Evolutionary conservation across 306 rosid species (phyloP).

Genomic region (Luffa acutangula): DNA sequence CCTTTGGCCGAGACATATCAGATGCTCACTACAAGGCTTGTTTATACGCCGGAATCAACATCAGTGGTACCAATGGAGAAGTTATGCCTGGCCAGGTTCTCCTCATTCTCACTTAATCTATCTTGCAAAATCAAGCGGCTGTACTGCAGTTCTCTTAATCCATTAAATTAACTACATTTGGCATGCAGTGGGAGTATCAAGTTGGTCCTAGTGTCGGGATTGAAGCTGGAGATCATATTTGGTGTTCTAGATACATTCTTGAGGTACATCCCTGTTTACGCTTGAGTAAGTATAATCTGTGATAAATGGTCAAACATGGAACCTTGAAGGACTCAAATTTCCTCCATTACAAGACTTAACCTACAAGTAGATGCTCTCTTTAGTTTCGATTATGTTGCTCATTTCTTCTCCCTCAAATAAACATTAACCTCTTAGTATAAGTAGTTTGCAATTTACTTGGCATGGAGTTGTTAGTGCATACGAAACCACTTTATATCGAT

Average conservation of each 20-base stretch:
- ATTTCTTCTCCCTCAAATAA: not conserved
- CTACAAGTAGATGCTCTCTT: not conserved
- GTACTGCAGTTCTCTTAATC: constrained; percentile 12
- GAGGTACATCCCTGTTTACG: constrained; percentile 51
- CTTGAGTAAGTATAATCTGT: not conserved
- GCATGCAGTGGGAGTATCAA: constrained; percentile 94
- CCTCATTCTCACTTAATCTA: constrained; percentile 11
- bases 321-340: not conserved
- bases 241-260: constrained; percentile 86
- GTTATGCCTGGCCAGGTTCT: constrained; percentile 99
- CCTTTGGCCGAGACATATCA: constrained; percentile 96
- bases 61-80: constrained; percentile 97
- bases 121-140: constrained; percentile 14
- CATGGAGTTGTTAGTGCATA: not conserved
- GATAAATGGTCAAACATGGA: not conserved
- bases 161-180: not conserved
- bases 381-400: not conserved
- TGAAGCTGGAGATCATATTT: constrained; percentile 88
- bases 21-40: constrained; percentile 99
- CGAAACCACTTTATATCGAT: not conserved
- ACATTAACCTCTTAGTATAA: not conserved
- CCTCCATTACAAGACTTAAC: not conserved
- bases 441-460: not conserved
- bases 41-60: constrained; percentile 88
- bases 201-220: constrained; percentile 99